phyloP scores from a whole-genome alignment of 208 protist genomes.

The Spongospora subterranea region DNA sequence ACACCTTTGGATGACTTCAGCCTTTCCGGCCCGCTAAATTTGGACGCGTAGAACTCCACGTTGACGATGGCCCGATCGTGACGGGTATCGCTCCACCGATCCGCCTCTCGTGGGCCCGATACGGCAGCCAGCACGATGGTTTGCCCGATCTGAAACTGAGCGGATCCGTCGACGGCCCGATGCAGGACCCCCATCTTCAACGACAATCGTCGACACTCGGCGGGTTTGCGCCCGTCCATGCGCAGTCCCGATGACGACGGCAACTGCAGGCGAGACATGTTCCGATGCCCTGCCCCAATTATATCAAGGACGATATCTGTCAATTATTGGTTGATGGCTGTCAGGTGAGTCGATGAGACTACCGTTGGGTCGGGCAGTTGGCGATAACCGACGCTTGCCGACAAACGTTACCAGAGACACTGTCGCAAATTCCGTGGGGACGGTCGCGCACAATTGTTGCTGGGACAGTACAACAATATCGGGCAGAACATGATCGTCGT shows the following conservation, averaged over 20 bases:
- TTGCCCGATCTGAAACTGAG: constrained; percentile 72
- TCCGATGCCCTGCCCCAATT: too few species aligned
- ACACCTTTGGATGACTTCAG: constrained; percentile 27
- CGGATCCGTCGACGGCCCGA: constrained; percentile 78
- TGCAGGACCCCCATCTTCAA: constrained; percentile 74
- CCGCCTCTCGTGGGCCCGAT: constrained; percentile 77
- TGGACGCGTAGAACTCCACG: constrained; percentile 77
- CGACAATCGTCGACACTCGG: constrained; percentile 80
- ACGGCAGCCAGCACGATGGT: constrained; percentile 79
- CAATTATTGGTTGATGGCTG: too few species aligned
- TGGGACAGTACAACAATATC: too few species aligned
- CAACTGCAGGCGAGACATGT: constrained; percentile 62
- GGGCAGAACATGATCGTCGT: too few species aligned
- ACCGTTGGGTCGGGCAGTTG: too few species aligned
- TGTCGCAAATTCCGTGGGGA: too few species aligned
- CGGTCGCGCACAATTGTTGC: too few species aligned
- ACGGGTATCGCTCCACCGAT: constrained; percentile 2
- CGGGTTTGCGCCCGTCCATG: constrained; percentile 79
- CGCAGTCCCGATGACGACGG: constrained; percentile 80
- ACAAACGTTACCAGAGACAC: too few species aligned
- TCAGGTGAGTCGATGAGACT: too few species aligned
- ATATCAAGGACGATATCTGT: too few species aligned
- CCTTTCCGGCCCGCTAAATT: constrained; percentile 74
- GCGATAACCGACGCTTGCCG: too few species aligned
- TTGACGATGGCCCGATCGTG: constrained; percentile 77